Conservation (phyloP, 768 basidiomycete species). For the Russula compacta region DNA sequence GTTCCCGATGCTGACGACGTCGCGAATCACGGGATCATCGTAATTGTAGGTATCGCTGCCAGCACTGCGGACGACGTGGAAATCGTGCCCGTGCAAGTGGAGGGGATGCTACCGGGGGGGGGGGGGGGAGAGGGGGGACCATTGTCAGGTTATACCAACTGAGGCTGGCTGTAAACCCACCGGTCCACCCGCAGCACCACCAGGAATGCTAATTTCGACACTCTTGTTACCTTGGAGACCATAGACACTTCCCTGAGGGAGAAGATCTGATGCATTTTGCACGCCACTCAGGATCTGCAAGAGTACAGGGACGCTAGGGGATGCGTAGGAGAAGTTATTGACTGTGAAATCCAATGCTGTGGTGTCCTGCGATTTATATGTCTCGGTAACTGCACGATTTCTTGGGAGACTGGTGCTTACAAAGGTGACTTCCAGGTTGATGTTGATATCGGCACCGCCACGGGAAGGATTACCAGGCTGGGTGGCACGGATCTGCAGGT, state of each 20-base stretch:
- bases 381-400: background rate
- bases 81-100: constrained; percentile 5
- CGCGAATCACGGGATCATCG: constrained; percentile 36
- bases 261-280: constrained; percentile 33
- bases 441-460: constrained; percentile 8
- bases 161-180: background rate
- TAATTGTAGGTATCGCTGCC: constrained; percentile 14
- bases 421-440: background rate
- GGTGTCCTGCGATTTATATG: background rate
- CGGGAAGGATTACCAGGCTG: background rate
- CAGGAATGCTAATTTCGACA: constrained; percentile 32
- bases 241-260: constrained; percentile 41
- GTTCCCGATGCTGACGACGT: constrained; percentile 29
- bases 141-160: background rate
- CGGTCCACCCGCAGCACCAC: background rate
- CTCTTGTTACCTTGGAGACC: constrained; percentile 36
- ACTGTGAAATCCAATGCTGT: constrained; percentile 24
- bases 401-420: background rate
- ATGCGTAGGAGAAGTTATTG: constrained; percentile 29
- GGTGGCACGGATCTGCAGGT: background rate
- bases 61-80: constrained; percentile 14
- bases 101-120: background rate
- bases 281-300: constrained; percentile 52
- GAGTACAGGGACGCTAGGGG: constrained; percentile 41
- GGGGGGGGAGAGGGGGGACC: too few species aligned